A percentile compares a stretch with the other conserved stretches of the same genome.
These are phyloP conservation scores for Neoascochyta sp. DNA, from an alignment of 2,329 filamentous ascomycete genomes.

Conservation along the genomic window DNA sequence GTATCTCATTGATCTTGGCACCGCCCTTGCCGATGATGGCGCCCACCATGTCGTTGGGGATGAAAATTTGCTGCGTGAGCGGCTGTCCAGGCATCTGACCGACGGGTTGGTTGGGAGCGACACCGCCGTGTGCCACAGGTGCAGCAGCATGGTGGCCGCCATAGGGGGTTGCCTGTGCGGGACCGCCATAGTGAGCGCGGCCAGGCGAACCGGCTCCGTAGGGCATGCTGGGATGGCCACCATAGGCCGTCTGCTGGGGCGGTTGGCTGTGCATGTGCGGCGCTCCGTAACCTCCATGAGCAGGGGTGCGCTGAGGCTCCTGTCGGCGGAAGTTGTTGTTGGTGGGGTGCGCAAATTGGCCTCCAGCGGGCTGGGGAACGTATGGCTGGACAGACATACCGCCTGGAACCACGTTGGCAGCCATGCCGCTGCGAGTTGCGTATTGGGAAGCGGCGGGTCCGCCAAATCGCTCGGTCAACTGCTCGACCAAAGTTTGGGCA, in stretches of 20 bases:
- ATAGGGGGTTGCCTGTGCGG: conserved; percentile 67
- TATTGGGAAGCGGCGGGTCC: conserved; percentile 97
- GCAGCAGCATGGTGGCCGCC: conserved; percentile 56
- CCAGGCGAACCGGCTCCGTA: conserved; percentile 72
- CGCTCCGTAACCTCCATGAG: conserved; percentile 61
- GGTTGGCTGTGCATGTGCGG: conserved; percentile 70
- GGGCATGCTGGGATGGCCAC: conserved; percentile 63
- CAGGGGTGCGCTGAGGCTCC: conserved; percentile 66
- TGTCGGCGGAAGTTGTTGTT: conserved; percentile 80
- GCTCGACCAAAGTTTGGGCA: conserved; percentile 94
- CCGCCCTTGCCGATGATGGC: conserved; percentile 98
- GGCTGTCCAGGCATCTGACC: conserved; percentile 65
- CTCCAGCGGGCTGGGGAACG: conserved; percentile 85
- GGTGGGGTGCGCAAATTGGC: conserved; percentile 89
- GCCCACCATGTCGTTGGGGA: conserved; percentile 99
- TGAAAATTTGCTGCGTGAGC: conserved; percentile 96
- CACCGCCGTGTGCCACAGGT: conserved; percentile 59
- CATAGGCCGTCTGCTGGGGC: conserved; percentile 40
- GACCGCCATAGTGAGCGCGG: conserved; percentile 69
- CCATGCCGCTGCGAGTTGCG: conserved; percentile 87
- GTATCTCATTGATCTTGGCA: conserved; percentile 98
- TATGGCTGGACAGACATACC: conserved; percentile 99
- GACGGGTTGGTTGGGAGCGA: conserved; percentile 68
- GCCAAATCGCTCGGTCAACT: conserved; percentile 93
- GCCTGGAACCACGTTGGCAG: conserved; percentile 88